Base-by-base conservation (phyloP, 495 filamentous ascomycete genomes). In the Entonaema liquescens region DNA sequence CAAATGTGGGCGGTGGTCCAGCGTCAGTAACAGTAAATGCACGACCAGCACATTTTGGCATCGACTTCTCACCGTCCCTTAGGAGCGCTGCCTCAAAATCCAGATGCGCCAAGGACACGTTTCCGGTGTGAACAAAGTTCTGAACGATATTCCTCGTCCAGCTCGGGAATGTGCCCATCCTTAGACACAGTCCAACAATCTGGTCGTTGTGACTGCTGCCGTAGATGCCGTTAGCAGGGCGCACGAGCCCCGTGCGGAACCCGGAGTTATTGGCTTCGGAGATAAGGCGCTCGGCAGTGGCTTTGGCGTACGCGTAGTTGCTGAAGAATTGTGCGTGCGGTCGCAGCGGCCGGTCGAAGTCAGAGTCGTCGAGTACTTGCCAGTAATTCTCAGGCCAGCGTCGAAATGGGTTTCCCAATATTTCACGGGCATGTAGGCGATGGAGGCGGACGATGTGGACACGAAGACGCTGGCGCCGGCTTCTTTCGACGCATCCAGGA, bases 211-310 rank as follows among this genome's bases (percentile, higher is more conserved):
- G 61, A 70, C 76, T 65, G 54, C 55, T 73, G 50, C 85, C 87
- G 57, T 89, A 89, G 61, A 89, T 84, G 13, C 83, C 85, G 70
- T 89, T 89, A 23, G 83, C 80, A 3, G 87, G 87, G 2, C 87
- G 81, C 69, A 89, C 83, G 54, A 82, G 78, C 6, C 87, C 87
- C 0, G 87, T 89, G 8, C 86, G 83, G 72, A 89, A 87, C 6
- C 75, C 55, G 4, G 74, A 68, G 11, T 76, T 54, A 65, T 88
- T 84, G 11, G 83, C 81, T n/a, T 68, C 71, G 44, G 82, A 81
- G 35, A 89, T 78, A 9, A 87, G 64, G 11, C 79, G 73, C 74
- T 89, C 87, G n/a, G 84, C 82, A 53, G 85, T 83, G 29, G 79
- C 78, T 67, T 89, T 89, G 54, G 83, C 79, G 29, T 77, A 76